phyloP scores from a whole-genome alignment of 352 stramenopile genomes.

The Phytophthora rubi region DNA sequence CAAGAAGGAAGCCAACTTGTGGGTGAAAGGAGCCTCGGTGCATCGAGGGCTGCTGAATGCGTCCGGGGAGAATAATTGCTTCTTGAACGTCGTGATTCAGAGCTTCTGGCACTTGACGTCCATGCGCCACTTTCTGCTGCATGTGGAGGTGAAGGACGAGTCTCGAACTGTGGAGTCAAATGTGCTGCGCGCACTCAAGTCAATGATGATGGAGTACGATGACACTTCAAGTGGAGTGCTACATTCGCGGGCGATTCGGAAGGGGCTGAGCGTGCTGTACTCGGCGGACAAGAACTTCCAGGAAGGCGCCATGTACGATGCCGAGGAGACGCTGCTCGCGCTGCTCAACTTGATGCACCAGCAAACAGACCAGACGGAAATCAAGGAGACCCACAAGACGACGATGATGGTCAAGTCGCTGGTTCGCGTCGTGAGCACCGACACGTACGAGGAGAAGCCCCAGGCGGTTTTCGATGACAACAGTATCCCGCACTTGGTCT shows the following conservation, averaged over 20 bases:
- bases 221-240: constrained; percentile 80
- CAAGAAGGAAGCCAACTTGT: constrained; percentile 77
- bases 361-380: constrained; percentile 76
- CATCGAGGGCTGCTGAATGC: constrained; percentile 81
- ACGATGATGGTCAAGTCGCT: constrained; percentile 77
- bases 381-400: constrained; percentile 77
- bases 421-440: constrained; percentile 71
- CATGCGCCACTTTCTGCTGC: constrained; percentile 84
- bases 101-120: constrained; percentile 92
- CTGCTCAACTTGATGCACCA: constrained; percentile 89
- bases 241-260: constrained; percentile 79
- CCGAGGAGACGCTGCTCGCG: constrained; percentile 84
- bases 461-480: constrained; percentile 85
- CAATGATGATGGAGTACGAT: constrained; percentile 87
- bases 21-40: constrained; percentile 83
- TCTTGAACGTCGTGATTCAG: constrained; percentile 92
- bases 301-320: constrained; percentile 89
- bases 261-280: constrained; percentile 87
- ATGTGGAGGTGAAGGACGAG: constrained; percentile 88
- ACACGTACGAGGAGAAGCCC: constrained; percentile 65
- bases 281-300: constrained; percentile 86
- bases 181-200: constrained; percentile 76
- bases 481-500: constrained; percentile 87
- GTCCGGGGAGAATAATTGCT: constrained; percentile 91
- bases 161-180: constrained; percentile 74